Conservation (phyloP, 768 basidiomycete species). For the Suillus subaureus region DNA sequence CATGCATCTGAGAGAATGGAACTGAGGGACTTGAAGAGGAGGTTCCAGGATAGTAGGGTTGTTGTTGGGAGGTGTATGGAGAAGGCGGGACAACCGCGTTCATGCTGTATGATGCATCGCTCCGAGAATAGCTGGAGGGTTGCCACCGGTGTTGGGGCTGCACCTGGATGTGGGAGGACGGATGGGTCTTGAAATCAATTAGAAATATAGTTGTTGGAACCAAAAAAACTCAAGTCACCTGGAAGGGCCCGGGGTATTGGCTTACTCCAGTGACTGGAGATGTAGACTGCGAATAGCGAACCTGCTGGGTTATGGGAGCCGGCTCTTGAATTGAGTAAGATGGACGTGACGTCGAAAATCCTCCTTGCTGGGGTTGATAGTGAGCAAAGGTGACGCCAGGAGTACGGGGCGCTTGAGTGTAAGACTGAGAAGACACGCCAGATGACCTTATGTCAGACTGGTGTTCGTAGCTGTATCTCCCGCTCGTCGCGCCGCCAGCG, state of each 20-base stretch:
- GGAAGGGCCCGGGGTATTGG: slow-evolving; percentile 28
- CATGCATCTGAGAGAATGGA: slow-evolving; percentile 31
- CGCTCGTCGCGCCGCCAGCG: slow-evolving; percentile 16
- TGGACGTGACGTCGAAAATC: slow-evolving; percentile 36
- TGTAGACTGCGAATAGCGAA: slow-evolving; percentile 20
- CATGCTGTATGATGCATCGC: slow-evolving; percentile 18
- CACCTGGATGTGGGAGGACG: slow-evolving; percentile 21
- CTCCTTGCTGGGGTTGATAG: slow-evolving; percentile 40
- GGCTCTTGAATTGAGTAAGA: slow-evolving; percentile 28
- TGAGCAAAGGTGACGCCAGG: slow-evolving; percentile 37
- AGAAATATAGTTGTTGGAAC: slow-evolving; percentile 2
- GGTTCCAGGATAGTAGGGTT: slow-evolving; percentile 28
- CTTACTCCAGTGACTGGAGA: slow-evolving; percentile 17
- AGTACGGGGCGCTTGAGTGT: slow-evolving; percentile 22
- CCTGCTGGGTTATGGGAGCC: slow-evolving; percentile 16
- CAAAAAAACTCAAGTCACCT: slow-evolving; percentile 18
- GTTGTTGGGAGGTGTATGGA: slow-evolving; percentile 22
- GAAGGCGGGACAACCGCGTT: slow-evolving; percentile 19
- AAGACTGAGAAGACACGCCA: slow-evolving; percentile 17
- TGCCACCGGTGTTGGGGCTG: slow-evolving; percentile 22
- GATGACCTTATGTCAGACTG: slow-evolving; percentile 20
- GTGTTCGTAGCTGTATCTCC: slow-evolving; percentile 28
- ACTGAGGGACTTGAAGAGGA: slow-evolving; percentile 19
- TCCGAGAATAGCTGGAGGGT: slow-evolving; percentile 27
- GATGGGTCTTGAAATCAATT: slow-evolving; percentile 16